Evolutionary conservation across 768 basidiomycete genomes (phyloP).

Genomic region (Tephrocybe sp.): DNA sequence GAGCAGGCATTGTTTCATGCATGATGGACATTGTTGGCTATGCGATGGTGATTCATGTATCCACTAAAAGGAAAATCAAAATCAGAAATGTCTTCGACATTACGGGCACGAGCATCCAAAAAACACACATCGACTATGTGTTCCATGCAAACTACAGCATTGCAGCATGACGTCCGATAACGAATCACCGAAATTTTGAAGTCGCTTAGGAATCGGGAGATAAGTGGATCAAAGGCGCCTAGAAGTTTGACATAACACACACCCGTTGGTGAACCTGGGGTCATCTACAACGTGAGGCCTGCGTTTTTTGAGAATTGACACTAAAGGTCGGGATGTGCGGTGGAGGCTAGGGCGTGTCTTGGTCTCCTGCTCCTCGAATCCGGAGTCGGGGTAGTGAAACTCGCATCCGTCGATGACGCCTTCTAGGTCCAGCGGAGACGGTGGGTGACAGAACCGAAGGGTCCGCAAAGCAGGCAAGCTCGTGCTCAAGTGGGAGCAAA

Average conservation of each 20-base stretch:
- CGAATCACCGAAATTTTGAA: conserved; percentile 14
- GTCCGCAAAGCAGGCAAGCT: background rate
- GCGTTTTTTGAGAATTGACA: conserved; percentile 9
- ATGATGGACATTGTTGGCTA: conserved; percentile 12
- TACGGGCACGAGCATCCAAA: background rate
- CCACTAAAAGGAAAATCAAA: conserved; percentile 11
- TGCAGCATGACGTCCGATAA: conserved; percentile 13
- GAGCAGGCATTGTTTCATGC: conserved; percentile 5
- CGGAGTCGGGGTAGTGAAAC: background rate
- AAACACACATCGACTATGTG: conserved; percentile 15
- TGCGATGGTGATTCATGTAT: conserved; percentile 11
- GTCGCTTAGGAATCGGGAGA: background rate
- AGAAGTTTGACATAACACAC: background rate
- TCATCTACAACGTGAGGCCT: background rate
- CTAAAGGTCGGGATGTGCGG: conserved; percentile 1
- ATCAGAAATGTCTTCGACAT: background rate
- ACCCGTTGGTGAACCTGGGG: background rate
- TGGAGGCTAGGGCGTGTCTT: conserved; percentile 1
- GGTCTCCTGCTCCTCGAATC: background rate
- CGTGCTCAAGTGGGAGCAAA: conserved; percentile 2
- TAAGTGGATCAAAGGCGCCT: background rate
- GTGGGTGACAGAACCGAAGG: conserved; percentile 6
- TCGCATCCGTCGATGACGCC: conserved; percentile 4
- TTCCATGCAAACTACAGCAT: conserved; percentile 10
- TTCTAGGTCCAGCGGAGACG: background rate